Base-by-base conservation (phyloP, 345 rosid species). In the Atalantia buxifolia region DNA sequence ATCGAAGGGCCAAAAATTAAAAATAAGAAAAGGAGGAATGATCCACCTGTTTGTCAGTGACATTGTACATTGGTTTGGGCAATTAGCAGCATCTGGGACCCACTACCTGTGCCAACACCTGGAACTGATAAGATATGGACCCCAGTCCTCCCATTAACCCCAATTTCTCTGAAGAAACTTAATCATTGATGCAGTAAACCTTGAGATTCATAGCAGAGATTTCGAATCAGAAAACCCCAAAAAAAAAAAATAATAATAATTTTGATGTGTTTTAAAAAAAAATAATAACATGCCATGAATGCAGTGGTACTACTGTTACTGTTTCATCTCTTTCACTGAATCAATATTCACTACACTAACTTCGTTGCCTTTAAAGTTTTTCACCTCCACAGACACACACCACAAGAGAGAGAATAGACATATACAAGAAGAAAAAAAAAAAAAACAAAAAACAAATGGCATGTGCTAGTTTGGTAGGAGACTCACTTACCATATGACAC, bases 21-120 rank as follows among this genome's bases (percentile, higher is more conserved):
- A 22, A 33, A 25, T 16, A 31, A 31, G 9, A 48, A 48, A 74
- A 75, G 70, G 83, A 80, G 83, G 89, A 87, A 89, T 84, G 89
- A 86, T 89, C 87, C 89, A 87, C 93, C 92, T 90, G 93, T 87
- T 87, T 88, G 92, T 92, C 91, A 87, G 95, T 86, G 90, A 84
- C 86, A 85, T 79, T 83, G 85, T 84, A 80, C 91, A 85, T 80
- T 80, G 87, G 92, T 83, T 91, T 10, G 89, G 89, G 90, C 90
- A 89, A 87, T 83, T 71, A 84, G 83, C 83, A 82, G 90, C 91
- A 87, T 30, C 45, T 80, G 83, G 92, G 90, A 25, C 93, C 89
- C 90, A 77, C 84, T 82, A 79, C 88, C 93, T 88, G 93, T 83
- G 75, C 84, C 86, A 87, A 83, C 88, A 89, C 90, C 94, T 89